Evolutionary conservation across 257 asterid species (phyloP).

Genomic region (Solanum ossicruentum): DNA sequence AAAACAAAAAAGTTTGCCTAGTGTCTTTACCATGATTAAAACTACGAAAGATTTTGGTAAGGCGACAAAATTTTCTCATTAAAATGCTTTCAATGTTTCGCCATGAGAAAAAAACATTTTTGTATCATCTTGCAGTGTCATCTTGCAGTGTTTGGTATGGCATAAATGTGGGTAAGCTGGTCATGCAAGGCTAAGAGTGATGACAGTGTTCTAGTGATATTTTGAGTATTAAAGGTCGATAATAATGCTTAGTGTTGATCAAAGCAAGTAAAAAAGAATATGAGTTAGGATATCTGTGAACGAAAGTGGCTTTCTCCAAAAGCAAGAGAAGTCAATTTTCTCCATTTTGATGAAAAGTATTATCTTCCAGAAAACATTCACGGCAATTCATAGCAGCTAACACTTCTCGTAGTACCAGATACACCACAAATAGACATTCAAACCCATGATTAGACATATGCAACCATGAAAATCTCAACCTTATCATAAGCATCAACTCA

Average conservation of each 20-base stretch:
- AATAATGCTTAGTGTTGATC: background rate
- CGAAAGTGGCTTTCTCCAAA: background rate
- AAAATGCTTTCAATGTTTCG: background rate
- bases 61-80: background rate
- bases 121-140: background rate
- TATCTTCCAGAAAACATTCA: background rate
- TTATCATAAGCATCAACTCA: background rate
- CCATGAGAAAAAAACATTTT: background rate
- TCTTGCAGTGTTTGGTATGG: background rate
- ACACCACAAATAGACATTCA: background rate
- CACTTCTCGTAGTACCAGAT: background rate
- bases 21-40: background rate
- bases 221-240: background rate
- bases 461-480: background rate
- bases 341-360: background rate
- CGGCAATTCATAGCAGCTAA: background rate
- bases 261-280: background rate
- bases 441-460: background rate
- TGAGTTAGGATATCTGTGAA: background rate
- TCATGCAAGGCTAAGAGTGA: background rate
- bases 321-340: background rate
- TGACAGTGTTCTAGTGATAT: background rate
- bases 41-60: background rate
- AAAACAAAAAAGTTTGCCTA: background rate
- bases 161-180: background rate